phyloP scores from a whole-genome alignment of 2,329 filamentous ascomycete genomes.

The Cercospora sp. region DNA sequence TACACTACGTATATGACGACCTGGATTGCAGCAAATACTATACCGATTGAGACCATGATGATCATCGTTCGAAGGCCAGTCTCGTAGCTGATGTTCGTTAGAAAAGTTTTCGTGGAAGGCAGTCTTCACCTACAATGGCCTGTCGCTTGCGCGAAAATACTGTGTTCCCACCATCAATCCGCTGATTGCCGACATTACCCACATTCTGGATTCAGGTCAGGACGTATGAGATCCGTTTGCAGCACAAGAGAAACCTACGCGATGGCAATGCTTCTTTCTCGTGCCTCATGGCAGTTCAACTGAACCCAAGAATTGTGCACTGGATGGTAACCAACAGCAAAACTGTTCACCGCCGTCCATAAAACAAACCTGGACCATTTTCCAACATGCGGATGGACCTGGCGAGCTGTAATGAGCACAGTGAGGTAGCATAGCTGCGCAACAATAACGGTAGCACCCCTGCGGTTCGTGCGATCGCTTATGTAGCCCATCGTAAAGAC shows the following conservation, averaged over 20 bases:
- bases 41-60: conserved; percentile 5
- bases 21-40: conserved; percentile 9
- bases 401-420: conserved; percentile 46
- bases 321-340: conserved; percentile 57
- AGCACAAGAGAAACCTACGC: conserved; percentile 33
- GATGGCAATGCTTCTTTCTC: conserved; percentile 53
- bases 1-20: background rate
- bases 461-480: conserved; percentile 50
- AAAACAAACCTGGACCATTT: conserved; percentile 54
- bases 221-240: background rate
- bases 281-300: conserved; percentile 49
- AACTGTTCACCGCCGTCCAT: conserved; percentile 55
- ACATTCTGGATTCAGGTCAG: background rate
- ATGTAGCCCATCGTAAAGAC: conserved; percentile 54
- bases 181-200: conserved; percentile 22
- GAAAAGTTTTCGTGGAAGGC: background rate
- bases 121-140: conserved; percentile 40
- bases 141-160: conserved; percentile 50
- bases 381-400: conserved; percentile 47
- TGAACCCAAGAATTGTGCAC: conserved; percentile 54
- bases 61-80: conserved; percentile 13
- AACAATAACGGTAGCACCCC: conserved; percentile 48
- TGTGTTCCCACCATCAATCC: conserved; percentile 56
- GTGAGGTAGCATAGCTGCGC: conserved; percentile 51
- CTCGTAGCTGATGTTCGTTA: background rate